Evolutionary conservation across 2,329 filamentous ascomycete genomes (phyloP).

Genomic region (Phialemoniopsis sp.): DNA sequence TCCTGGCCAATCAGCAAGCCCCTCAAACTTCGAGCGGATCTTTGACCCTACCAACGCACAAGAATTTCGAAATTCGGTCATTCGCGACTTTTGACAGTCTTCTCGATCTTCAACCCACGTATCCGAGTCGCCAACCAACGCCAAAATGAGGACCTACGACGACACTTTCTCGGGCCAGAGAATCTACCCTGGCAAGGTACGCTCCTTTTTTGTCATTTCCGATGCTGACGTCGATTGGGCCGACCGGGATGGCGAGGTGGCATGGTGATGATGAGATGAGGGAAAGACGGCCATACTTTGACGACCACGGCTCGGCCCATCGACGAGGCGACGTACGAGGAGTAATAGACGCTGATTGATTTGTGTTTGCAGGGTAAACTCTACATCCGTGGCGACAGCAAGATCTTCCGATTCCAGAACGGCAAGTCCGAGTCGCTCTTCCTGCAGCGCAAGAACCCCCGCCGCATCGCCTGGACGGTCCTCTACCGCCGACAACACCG

Average conservation of each 20-base stretch:
- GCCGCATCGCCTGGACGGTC: constrained; percentile 97
- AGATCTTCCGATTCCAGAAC: constrained; percentile 99
- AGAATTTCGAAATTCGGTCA: constrained; percentile 24
- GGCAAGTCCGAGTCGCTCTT: constrained; percentile 99
- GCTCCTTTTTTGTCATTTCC: constrained; percentile 10
- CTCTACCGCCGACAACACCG: constrained; percentile 98
- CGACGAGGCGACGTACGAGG: background rate
- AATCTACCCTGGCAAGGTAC: constrained; percentile 67
- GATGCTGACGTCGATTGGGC: background rate
- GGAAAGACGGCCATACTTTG: background rate
- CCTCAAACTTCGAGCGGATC: too few relatives aligned
- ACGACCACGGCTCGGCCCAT: background rate
- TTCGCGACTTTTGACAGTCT: constrained; percentile 7
- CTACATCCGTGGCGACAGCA: constrained; percentile 99
- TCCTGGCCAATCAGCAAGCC: too few relatives aligned
- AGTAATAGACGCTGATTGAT: constrained; percentile 14
- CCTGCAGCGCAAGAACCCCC: constrained; percentile 99
- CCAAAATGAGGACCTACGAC: constrained; percentile 64
- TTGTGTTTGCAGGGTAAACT: constrained; percentile 78
- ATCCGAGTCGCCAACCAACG: constrained; percentile 28
- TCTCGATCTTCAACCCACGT: constrained; percentile 20
- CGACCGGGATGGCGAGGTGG: background rate
- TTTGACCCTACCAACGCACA: constrained; percentile 14
- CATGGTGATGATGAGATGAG: constrained; percentile 4
- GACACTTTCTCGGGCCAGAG: constrained; percentile 62